Percentiles rank a stretch among this genome's conserved stretches.
phyloP scores from a whole-genome alignment of 192 early-diverging fungal species.

The Gamsiella multidivaricata region DNA sequence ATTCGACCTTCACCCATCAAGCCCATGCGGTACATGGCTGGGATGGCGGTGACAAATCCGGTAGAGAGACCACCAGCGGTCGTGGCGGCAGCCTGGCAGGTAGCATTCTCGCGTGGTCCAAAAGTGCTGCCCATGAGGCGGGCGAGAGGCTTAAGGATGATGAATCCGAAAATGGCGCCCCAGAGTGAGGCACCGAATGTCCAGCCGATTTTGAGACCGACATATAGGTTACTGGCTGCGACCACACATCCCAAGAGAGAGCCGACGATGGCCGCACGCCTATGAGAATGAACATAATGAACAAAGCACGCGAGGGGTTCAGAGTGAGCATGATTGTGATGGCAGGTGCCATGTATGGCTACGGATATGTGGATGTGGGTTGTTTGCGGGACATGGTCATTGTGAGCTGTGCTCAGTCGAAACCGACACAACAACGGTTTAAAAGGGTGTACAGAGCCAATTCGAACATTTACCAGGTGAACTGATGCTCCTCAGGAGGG shows the following conservation, averaged over 20 bases:
- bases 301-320: too few relatives aligned
- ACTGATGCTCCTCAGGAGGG: conserved; percentile 38
- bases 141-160: conserved; percentile 68
- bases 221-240: conserved; percentile 75
- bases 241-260: conserved; percentile 71
- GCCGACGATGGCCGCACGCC: conserved; percentile 71
- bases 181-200: conserved; percentile 66
- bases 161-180: conserved; percentile 67
- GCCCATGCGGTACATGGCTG: conserved; percentile 74
- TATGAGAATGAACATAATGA: background rate
- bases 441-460: background rate
- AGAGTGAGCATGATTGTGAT: conserved; percentile 1
- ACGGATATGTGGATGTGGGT: too few relatives aligned
- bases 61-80: conserved; percentile 73
- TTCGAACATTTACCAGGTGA: conserved; percentile 25
- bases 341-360: too few relatives aligned
- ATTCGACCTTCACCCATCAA: conserved; percentile 56
- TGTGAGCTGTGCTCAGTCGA: too few relatives aligned
- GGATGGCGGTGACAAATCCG: conserved; percentile 74
- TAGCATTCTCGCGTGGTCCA: conserved; percentile 74
- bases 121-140: conserved; percentile 61
- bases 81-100: conserved; percentile 76
- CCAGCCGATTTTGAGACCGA: conserved; percentile 74
- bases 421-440: background rate
- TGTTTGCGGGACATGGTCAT: too few relatives aligned